These are phyloP conservation scores for Alternaria novae-zelandiae DNA, from an alignment of 2,329 filamentous ascomycete species.

Conservation along the genomic window DNA sequence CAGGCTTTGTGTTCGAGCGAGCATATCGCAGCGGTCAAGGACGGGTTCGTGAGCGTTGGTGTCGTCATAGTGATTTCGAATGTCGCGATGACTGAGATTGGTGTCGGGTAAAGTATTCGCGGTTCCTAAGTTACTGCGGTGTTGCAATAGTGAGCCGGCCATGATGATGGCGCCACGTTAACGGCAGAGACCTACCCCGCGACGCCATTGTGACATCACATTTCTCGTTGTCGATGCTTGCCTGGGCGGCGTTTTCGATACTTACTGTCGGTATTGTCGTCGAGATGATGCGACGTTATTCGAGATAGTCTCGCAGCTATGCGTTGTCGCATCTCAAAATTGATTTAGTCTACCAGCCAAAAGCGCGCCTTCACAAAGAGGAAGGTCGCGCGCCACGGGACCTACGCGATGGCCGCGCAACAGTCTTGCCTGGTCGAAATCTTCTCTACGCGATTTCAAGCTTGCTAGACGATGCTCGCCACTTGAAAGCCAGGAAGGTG, in stretches of 20 bases:
- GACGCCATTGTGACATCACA: slow-evolving; percentile 18
- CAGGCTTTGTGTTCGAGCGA: slow-evolving; percentile 45
- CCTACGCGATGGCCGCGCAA: neutral
- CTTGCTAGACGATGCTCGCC: slow-evolving; percentile 13
- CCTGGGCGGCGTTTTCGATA: neutral
- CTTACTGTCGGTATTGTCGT: neutral
- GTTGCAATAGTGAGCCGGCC: neutral
- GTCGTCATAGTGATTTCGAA: slow-evolving; percentile 10
- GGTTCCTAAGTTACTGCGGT: neutral
- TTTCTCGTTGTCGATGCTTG: neutral
- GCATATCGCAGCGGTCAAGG: slow-evolving; percentile 36
- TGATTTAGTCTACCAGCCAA: neutral
- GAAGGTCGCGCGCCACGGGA: neutral
- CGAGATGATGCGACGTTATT: neutral
- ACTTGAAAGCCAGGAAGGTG: slow-evolving; percentile 5
- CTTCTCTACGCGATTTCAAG: neutral
- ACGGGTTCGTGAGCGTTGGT: slow-evolving; percentile 27
- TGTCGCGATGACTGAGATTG: neutral
- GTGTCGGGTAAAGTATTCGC: neutral
- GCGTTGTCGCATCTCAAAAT: neutral
- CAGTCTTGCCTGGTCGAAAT: neutral
- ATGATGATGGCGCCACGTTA: neutral
- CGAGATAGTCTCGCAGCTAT: neutral
- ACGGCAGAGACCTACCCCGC: slow-evolving; percentile 12
- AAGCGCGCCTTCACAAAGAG: neutral